Percentiles rank a stretch among this genome's conserved stretches.
phyloP scores from a whole-genome alignment of 2,329 filamentous ascomycete genomes.

The Intubia oerlemansii region DNA sequence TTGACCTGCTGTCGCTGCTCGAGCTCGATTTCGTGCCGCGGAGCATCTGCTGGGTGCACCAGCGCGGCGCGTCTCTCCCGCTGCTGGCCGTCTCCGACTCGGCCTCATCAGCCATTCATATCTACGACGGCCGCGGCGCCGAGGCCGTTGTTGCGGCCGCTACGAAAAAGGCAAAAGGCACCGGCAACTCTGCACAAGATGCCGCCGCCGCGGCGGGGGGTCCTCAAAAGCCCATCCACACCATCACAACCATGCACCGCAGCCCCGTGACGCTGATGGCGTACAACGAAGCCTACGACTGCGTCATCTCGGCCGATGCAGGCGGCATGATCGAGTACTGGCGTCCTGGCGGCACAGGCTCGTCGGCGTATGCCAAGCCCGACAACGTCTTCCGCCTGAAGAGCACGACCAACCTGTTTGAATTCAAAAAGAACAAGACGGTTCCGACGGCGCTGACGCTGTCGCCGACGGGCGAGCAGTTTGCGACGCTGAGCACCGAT shows the following conservation, averaged over 20 bases:
- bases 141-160: background rate
- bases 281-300: constrained; percentile 77
- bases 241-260: constrained; percentile 58
- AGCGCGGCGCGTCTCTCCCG: constrained; percentile 68
- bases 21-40: constrained; percentile 54
- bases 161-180: background rate
- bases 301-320: constrained; percentile 75
- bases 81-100: constrained; percentile 68
- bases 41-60: constrained; percentile 82
- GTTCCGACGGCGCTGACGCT: constrained; percentile 63
- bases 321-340: constrained; percentile 95
- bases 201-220: background rate
- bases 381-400: constrained; percentile 84
- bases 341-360: constrained; percentile 43
- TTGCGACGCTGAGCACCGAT: constrained; percentile 80
- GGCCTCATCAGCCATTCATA: constrained; percentile 46
- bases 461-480: constrained; percentile 68
- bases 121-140: constrained; percentile 84
- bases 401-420: constrained; percentile 82
- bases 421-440: constrained; percentile 90
- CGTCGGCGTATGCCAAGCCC: constrained; percentile 54
- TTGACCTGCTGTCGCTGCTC: constrained; percentile 69
- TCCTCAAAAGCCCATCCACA: constrained; percentile 43
- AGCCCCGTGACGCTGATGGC: constrained; percentile 65
- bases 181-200: no score